Conservation (phyloP, 192 early-diverging fungal species). For the Backusella circina region DNA sequence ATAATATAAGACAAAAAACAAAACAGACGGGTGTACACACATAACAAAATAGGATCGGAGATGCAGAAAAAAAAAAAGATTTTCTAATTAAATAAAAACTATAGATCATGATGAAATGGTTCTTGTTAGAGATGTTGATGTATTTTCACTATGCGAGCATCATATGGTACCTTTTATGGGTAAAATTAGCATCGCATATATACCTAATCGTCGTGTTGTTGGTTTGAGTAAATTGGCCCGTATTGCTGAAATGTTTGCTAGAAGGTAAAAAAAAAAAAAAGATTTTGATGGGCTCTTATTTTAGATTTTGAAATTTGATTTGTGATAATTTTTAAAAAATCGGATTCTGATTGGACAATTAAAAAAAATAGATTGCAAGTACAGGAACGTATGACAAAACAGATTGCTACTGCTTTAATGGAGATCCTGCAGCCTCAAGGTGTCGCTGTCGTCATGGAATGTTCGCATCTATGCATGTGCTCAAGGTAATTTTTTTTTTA, state of each 20-base stretch:
- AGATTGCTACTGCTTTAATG: slow-evolving; percentile 87
- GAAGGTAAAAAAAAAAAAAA: slow-evolving; percentile 35
- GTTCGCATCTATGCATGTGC: slow-evolving; percentile 58
- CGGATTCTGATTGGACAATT: neutral
- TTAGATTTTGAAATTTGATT: neutral
- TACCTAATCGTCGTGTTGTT: slow-evolving; percentile 91
- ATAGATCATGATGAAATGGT: slow-evolving; percentile 99
- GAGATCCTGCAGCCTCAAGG: slow-evolving; percentile 93
- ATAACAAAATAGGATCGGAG: neutral
- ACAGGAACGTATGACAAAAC: slow-evolving; percentile 98
- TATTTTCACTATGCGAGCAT: slow-evolving; percentile 97
- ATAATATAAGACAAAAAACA: neutral
- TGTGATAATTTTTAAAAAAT: neutral
- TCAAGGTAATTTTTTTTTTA: slow-evolving; percentile 16
- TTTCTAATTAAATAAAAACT: slow-evolving; percentile 1
- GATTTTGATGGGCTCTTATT: neutral
- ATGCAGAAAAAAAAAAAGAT: neutral
- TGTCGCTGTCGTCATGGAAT: slow-evolving; percentile 97
- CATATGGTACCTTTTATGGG: slow-evolving; percentile 98
- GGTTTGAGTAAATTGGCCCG: slow-evolving; percentile 96
- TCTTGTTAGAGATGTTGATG: slow-evolving; percentile 94
- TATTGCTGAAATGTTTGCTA: slow-evolving; percentile 97
- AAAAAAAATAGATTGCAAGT: slow-evolving; percentile 72
- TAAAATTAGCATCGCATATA: slow-evolving; percentile 96
- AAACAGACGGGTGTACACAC: neutral